Evolutionary conservation across 2,329 filamentous ascomycete species (phyloP), one percentile per base, ranked within the genome.

Genomic region (Cercospora canescens): DNA sequence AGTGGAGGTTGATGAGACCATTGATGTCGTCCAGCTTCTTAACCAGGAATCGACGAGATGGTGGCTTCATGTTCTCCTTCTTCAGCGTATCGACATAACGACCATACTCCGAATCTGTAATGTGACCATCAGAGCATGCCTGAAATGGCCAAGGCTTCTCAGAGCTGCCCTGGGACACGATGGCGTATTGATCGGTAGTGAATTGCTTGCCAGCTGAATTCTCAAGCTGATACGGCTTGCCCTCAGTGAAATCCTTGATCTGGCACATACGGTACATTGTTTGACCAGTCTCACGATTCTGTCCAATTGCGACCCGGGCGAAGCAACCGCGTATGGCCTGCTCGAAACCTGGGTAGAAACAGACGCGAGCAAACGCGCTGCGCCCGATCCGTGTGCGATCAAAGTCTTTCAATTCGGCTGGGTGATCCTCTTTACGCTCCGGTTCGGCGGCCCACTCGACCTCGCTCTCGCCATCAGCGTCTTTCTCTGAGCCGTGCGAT

Each of bases 301-400:
- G 86, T 0, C 94, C 94, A 64, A 97, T 87, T 68, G 89, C 91
- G 70, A 98, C 88, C 60, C 95, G 91, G 39, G 90, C 90, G 77
- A 91, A 99, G 78, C 93, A 96, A 60, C 93, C 93, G 16, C 84
- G 88, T 73, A 97, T 91, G 32, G 91, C 86, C 8, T 91, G 82
- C 63, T 96, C 91, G 71, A 99, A 97, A 4, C 90, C 90, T 11
- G 95, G 95, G 72, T 94, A 94, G 81, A 96, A 97, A 84, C 93
- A 97, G 63, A 97, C 91, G 74, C 94, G 89, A 6, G 91, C 90
- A 77, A 99, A 97, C 75, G 93, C 91, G 71, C 87, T 91, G 68
- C 95, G 88, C 58, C 94, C 92, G 65, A 99, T 87, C 64, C 93
- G 88, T 61, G 94, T 88, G 59, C 92, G 88, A 76, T 98, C 91